Conservation (phyloP, 2,329 filamentous ascomycete genomes). For the Cordyceps fumosorosea region DNA sequence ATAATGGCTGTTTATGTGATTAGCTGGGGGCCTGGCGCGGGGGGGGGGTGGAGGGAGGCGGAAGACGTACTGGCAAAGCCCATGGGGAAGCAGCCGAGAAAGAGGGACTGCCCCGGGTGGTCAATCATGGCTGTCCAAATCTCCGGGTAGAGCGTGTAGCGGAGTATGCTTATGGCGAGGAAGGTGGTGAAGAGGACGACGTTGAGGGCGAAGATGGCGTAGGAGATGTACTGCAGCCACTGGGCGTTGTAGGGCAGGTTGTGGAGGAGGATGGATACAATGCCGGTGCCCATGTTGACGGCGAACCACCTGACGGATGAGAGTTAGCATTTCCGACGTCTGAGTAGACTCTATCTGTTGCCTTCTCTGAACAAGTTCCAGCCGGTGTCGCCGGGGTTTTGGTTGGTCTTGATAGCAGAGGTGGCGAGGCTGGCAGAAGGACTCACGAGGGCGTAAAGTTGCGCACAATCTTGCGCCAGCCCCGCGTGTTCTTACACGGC, state of each 20-base stretch:
- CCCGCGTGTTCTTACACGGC: conserved; percentile 28
- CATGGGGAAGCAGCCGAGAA: conserved; percentile 64
- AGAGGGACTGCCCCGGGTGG: conserved; percentile 61
- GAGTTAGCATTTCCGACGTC: neutral
- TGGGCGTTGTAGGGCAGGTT: conserved; percentile 53
- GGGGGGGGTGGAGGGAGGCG: neutral
- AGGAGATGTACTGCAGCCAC: conserved; percentile 54
- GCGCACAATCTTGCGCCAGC: conserved; percentile 40
- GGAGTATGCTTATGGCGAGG: conserved; percentile 45
- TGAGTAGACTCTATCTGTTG: neutral
- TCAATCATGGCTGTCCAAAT: conserved; percentile 61
- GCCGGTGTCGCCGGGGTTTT: neutral
- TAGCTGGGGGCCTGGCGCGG: neutral
- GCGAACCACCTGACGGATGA: conserved; percentile 44
- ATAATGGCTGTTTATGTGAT: conserved; percentile 41
- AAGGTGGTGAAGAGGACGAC: conserved; percentile 50
- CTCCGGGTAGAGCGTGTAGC: conserved; percentile 59
- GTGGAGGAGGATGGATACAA: conserved; percentile 56
- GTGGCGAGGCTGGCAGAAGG: neutral
- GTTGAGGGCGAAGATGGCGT: conserved; percentile 56
- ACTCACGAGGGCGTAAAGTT: conserved; percentile 50
- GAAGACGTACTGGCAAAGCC: conserved; percentile 48
- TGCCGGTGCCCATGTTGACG: conserved; percentile 61
- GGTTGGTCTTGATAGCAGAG: neutral
- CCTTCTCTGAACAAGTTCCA: neutral